Base-by-base conservation (phyloP, 2,329 filamentous ascomycete species). In the Fusarium bulbicola region DNA sequence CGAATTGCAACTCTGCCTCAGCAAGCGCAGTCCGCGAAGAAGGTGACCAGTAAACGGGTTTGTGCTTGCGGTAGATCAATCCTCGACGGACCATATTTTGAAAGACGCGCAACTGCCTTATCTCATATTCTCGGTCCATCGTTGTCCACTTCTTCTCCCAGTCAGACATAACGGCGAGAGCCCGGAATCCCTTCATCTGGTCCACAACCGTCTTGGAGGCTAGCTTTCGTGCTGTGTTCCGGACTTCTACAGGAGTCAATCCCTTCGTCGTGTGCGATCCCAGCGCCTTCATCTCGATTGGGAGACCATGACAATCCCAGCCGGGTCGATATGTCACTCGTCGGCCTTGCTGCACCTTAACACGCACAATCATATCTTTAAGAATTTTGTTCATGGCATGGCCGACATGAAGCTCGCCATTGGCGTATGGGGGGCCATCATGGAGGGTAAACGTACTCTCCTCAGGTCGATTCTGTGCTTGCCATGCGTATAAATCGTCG, bases 241-340 rank as follows among this genome's bases (percentile, higher is more conserved):
- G 89, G 68, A 95, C 88, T 70, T 89, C 87, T 56, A 90, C 84
- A 1, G 89, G 82, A 30, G 82, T 85, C 78, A 86, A 85, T 53
- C 76, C 79, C 69, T 84, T 85, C 77, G 80, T 74, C 62, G 77
- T 70, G 70, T 81, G 81, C 74, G 84, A 82, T 76, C 93, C 92
- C 21, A 99, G 87, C 30, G 95, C 96, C 83, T 98, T 99, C 77
- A 98, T 88, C 86, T 99, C 96, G 79, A 99, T 99, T 2, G 96
- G 96, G 54, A 99, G 87, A 1, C 96, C 96, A 85, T 99, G 96
- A 75, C 96, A 99, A 81, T 99, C 97, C 96, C 96, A 99, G 50
- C 96, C 95, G 5, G 96, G 96, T 21, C 95, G 87, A 79, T 97
- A 99, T 43, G 91, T 87, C 39, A 98, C 91, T 70, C 90, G 87